These are phyloP conservation scores for Dryadomyces sulphureus DNA, from an alignment of 2,329 filamentous ascomycete species.

Conservation along the genomic window DNA sequence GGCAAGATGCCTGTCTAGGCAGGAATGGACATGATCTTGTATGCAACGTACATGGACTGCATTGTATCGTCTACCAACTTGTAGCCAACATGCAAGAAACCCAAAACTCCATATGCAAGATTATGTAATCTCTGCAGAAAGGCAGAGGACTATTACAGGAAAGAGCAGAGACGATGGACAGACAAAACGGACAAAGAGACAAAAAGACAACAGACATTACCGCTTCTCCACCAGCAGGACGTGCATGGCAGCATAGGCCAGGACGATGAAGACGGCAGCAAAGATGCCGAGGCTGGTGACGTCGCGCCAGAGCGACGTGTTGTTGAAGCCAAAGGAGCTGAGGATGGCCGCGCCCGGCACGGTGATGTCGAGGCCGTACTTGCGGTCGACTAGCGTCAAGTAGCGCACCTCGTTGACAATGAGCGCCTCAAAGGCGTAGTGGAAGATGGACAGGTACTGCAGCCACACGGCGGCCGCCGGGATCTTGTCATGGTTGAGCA, in stretches of 20 bases:
- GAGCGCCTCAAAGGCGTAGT: slow-evolving; percentile 90
- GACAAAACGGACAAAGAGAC: not conserved
- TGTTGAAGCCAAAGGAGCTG: slow-evolving; percentile 89
- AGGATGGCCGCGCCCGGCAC: slow-evolving; percentile 89
- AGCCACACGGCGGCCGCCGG: slow-evolving; percentile 77
- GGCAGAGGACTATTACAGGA: not conserved
- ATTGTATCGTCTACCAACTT: not conserved
- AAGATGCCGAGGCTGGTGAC: slow-evolving; percentile 70
- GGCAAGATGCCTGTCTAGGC: slow-evolving; percentile 30
- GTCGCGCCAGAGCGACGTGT: slow-evolving; percentile 72
- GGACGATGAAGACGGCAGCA: slow-evolving; percentile 65
- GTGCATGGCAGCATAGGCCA: slow-evolving; percentile 91
- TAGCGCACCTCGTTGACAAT: slow-evolving; percentile 95
- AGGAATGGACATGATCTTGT: not conserved
- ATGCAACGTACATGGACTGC: not conserved
- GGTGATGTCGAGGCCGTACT: slow-evolving; percentile 92
- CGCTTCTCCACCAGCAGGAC: slow-evolving; percentile 80
- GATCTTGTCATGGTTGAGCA: slow-evolving; percentile 90
- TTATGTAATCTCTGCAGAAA: not conserved
- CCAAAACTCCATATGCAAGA: not conserved
- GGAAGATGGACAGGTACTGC: slow-evolving; percentile 90
- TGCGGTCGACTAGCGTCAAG: slow-evolving; percentile 78
- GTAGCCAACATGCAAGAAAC: not conserved
- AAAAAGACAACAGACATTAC: slow-evolving; percentile 18
- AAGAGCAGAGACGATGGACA: not conserved